Percentiles rank a stretch among this genome's conserved stretches.
These are phyloP conservation scores for Histomonas meleagridis DNA, from an alignment of 208 protist genomes.

Conservation along the genomic window DNA sequence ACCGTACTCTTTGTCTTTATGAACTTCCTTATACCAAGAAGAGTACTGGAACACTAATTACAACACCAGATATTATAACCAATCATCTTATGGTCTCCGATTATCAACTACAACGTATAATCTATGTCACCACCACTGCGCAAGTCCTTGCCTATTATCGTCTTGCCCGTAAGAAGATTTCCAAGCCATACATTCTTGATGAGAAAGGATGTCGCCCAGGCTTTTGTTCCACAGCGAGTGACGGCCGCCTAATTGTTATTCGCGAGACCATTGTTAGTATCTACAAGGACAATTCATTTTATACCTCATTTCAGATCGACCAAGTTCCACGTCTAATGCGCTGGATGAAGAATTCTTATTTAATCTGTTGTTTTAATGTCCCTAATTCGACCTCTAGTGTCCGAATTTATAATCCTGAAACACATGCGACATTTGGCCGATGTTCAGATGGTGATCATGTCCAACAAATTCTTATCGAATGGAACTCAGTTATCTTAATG, in stretches of 20 bases:
- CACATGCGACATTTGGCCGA: neutral
- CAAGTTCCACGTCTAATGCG: neutral
- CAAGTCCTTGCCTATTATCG: too few species aligned
- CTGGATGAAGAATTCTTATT: neutral
- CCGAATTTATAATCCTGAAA: neutral
- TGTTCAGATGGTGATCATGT: neutral
- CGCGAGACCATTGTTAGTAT: neutral
- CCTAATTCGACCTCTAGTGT: neutral
- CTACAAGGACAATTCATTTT: neutral
- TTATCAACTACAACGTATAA: too few species aligned
- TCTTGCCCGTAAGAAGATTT: too few species aligned
- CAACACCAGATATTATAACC: too few species aligned
- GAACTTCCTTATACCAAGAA: too few species aligned
- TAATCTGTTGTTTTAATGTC: neutral
- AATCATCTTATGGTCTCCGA: too few species aligned
- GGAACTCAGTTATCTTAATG: conserved; percentile 22
- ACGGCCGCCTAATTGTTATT: neutral
- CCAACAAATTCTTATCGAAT: neutral
- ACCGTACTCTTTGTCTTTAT: too few species aligned
- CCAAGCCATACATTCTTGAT: too few species aligned
- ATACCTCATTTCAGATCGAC: neutral
- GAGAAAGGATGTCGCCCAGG: too few species aligned
- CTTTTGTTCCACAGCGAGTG: neutral
- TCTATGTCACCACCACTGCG: too few species aligned
- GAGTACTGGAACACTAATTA: too few species aligned